Evolutionary conservation across 495 filamentous ascomycete genomes (phyloP).

Genomic region (Annulohypoxylon maeteangense): DNA sequence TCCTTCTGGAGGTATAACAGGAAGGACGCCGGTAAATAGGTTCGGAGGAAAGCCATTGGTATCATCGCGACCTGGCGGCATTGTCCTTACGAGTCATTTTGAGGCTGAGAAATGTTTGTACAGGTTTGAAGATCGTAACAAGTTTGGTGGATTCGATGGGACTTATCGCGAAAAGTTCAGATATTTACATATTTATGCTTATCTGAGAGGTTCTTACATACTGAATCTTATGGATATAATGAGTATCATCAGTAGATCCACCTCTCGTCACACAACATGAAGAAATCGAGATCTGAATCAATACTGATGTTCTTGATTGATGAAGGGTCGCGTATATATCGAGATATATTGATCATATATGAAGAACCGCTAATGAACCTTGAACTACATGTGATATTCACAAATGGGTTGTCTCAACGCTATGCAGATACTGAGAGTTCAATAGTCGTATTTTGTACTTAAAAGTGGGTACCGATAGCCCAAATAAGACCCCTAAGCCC

Average conservation of each 20-base stretch:
- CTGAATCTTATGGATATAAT: neutral
- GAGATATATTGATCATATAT: too few species aligned
- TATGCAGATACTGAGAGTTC: neutral
- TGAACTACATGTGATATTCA: neutral
- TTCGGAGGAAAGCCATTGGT: slow-evolving; percentile 30
- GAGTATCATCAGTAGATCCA: neutral
- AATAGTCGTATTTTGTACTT: neutral
- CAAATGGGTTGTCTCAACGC: neutral
- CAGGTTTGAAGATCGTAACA: slow-evolving; percentile 9
- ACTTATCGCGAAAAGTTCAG: slow-evolving; percentile 12
- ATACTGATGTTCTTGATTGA: neutral
- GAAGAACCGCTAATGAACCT: neutral
- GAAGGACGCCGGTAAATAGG: slow-evolving; percentile 51
- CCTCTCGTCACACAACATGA: neutral
- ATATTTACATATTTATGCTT: neutral
- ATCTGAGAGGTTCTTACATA: neutral
- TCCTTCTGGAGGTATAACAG: slow-evolving; percentile 51
- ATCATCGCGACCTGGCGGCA: slow-evolving; percentile 49
- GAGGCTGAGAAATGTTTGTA: slow-evolving; percentile 10
- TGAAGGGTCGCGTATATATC: too few species aligned
- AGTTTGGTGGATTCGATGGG: slow-evolving; percentile 11
- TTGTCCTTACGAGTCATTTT: slow-evolving; percentile 47
- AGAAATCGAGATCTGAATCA: neutral
- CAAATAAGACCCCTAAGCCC: neutral
- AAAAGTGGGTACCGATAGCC: neutral